These are phyloP conservation scores for Cercospora janseana DNA, from an alignment of 2,329 filamentous ascomycete species.

Conservation along the genomic window DNA sequence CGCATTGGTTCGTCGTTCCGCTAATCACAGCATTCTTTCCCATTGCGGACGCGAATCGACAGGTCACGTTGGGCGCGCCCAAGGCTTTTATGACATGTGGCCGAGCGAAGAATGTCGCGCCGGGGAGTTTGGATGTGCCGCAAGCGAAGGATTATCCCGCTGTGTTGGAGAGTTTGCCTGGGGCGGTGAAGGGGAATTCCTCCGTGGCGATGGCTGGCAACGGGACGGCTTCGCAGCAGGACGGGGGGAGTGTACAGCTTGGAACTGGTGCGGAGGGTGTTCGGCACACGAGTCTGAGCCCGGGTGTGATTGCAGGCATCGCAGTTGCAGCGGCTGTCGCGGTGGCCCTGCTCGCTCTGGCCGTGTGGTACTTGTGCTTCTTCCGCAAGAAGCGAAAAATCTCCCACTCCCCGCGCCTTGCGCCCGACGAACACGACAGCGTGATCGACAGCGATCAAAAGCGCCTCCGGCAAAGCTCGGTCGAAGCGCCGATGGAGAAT, in stretches of 20 bases:
- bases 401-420: too few species aligned
- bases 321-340: slow-evolving; percentile 12
- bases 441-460: slow-evolving; percentile 4
- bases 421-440: too few species aligned
- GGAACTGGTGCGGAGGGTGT: background rate
- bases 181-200: background rate
- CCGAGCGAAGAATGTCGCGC: slow-evolving; percentile 13
- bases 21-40: slow-evolving; percentile 21
- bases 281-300: background rate
- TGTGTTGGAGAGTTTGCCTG: background rate
- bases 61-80: slow-evolving; percentile 10
- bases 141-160: background rate
- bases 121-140: slow-evolving; percentile 11
- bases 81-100: slow-evolving; percentile 17
- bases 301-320: slow-evolving; percentile 14
- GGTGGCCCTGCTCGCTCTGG: slow-evolving; percentile 9
- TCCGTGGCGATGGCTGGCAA: background rate
- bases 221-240: too few species aligned
- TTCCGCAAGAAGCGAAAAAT: slow-evolving; percentile 10
- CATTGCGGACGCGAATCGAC: slow-evolving; percentile 15
- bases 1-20: slow-evolving; percentile 13
- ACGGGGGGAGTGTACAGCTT: too few species aligned
- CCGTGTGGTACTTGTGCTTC: slow-evolving; percentile 11
- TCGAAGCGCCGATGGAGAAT: slow-evolving; percentile 11
- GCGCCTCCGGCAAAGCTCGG: background rate